Percentiles rank a stretch among this genome's conserved stretches.
phyloP scores from a whole-genome alignment of 1,284 basidiomycete species.

The Tilletia horrida region DNA sequence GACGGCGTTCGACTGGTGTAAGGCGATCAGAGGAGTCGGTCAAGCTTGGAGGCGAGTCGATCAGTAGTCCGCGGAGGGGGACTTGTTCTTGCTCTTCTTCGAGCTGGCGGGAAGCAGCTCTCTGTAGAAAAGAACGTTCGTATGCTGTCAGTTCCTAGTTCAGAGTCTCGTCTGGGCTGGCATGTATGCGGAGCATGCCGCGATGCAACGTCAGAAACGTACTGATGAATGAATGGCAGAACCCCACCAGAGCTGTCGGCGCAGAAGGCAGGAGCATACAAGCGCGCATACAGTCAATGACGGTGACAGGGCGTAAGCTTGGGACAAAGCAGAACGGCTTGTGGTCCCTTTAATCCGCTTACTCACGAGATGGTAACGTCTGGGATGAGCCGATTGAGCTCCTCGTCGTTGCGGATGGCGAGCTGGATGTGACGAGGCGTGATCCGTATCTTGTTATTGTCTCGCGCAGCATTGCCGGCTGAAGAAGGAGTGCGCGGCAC shows the following conservation, averaged over 20 bases:
- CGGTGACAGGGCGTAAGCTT: not conserved
- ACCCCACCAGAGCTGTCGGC: not conserved
- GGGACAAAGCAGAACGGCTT: conserved; percentile 67
- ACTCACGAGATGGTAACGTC: conserved; percentile 67
- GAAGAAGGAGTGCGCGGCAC: not conserved
- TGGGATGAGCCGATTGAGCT: conserved; percentile 63
- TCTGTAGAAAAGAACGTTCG: no score
- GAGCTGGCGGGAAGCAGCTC: no score
- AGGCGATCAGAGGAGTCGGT: no score
- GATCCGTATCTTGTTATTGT: conserved; percentile 69
- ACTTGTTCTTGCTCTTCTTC: no score
- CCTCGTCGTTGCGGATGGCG: conserved; percentile 93
- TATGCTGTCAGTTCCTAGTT: no score
- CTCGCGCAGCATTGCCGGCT: conserved; percentile 62
- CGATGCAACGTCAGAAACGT: not conserved
- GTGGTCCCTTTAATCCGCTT: conserved; percentile 92
- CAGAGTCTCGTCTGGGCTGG: no score
- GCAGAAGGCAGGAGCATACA: not conserved
- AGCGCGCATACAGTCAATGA: not conserved
- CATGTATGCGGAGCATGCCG: no score
- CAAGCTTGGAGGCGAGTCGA: no score
- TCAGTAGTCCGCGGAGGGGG: no score
- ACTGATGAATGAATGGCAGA: conserved; percentile 1
- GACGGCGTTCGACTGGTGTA: no score
- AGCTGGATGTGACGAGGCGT: conserved; percentile 88